phyloP scores from a whole-genome alignment of 192 early-diverging fungal species.

The Coemansia sp. region DNA sequence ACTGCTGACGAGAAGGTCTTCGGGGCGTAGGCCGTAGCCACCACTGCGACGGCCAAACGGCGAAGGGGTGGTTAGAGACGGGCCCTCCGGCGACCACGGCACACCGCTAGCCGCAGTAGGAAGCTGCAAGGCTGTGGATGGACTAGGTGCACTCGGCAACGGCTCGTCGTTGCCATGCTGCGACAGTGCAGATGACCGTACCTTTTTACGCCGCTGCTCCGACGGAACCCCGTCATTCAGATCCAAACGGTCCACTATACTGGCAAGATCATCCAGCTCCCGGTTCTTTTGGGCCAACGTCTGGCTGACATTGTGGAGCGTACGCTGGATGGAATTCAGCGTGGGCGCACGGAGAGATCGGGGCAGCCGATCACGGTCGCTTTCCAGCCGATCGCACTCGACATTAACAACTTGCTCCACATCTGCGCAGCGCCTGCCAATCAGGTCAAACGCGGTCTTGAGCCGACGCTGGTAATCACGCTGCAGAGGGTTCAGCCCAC shows the following conservation, averaged over 20 bases:
- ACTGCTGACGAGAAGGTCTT: constrained; percentile 22
- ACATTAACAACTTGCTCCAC: constrained; percentile 28
- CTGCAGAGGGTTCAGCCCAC: constrained; percentile 41
- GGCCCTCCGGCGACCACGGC: constrained; percentile 36
- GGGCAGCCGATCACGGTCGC: constrained; percentile 13
- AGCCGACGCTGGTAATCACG: constrained; percentile 42
- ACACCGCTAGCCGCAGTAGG: constrained; percentile 33
- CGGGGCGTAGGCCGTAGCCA: constrained; percentile 33
- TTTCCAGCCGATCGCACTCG: constrained; percentile 17
- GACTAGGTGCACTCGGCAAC: not conserved
- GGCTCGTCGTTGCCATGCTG: not conserved
- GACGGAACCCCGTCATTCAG: not conserved
- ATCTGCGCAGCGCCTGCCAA: constrained; percentile 16
- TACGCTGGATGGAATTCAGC: constrained; percentile 50
- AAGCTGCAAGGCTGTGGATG: not conserved
- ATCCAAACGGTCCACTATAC: constrained; percentile 17
- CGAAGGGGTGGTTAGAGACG: constrained; percentile 19
- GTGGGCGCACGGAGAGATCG: constrained; percentile 27
- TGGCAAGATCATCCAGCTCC: constrained; percentile 47
- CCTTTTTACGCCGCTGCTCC: not conserved
- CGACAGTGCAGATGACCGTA: not conserved
- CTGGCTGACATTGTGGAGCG: constrained; percentile 40
- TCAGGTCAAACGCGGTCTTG: constrained; percentile 11
- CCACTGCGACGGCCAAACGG: constrained; percentile 8
- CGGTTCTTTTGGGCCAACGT: constrained; percentile 44